Conservation (phyloP, 176 grass and related monocot species). For the Guadua angustifolia region DNA sequence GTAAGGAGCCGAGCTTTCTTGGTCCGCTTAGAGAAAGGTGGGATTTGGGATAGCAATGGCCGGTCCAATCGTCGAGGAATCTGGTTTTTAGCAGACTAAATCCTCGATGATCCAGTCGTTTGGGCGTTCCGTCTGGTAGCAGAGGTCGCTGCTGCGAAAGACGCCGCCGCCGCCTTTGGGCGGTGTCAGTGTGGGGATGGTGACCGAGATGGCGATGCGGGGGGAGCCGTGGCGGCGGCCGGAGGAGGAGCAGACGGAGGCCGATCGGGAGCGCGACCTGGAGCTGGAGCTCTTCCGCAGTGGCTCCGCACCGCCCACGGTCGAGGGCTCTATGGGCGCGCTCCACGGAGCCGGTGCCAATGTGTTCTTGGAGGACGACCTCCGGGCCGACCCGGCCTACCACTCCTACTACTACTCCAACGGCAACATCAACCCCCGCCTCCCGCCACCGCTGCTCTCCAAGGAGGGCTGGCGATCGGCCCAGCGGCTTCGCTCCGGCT, state of each 20-base stretch:
- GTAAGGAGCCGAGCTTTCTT: no score
- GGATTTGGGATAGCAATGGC: no score
- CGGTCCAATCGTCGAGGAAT: no score
- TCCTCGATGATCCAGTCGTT: background rate
- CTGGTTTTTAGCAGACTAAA: background rate
- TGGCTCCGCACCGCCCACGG: slow-evolving; percentile 23
- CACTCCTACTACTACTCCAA: slow-evolving; percentile 33
- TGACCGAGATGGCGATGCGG: slow-evolving; percentile 42
- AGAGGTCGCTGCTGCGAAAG: slow-evolving; percentile 5
- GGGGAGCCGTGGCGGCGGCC: slow-evolving; percentile 20
- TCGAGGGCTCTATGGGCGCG: slow-evolving; percentile 30
- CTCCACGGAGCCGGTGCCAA: slow-evolving; percentile 24
- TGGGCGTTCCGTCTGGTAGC: background rate
- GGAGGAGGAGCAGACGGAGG: slow-evolving; percentile 30
- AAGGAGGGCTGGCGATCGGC: background rate
- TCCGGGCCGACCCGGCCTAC: slow-evolving; percentile 47
- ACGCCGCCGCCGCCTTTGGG: background rate
- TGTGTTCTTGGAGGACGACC: slow-evolving; percentile 40
- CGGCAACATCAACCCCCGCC: slow-evolving; percentile 43
- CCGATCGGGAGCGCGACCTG: background rate
- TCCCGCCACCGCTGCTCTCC: slow-evolving; percentile 41
- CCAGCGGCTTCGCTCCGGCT: no score
- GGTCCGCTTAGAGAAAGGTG: no score
- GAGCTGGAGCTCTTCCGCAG: no score
- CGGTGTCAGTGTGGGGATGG: background rate